Evolutionary conservation across 2,329 filamentous ascomycete genomes (phyloP).

Genomic region (Orbilia oligospora): DNA sequence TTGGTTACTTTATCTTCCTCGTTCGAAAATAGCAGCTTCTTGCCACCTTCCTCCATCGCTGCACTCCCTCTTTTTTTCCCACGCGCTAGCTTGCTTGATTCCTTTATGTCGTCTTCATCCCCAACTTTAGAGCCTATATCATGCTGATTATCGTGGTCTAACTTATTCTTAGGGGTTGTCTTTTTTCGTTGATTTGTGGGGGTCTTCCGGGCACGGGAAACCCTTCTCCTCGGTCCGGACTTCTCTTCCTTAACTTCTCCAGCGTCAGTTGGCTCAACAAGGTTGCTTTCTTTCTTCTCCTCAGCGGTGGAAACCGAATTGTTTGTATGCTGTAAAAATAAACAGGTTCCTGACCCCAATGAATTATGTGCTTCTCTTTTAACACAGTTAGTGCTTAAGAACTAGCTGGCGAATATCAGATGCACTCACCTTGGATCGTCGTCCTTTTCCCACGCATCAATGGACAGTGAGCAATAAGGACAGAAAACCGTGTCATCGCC

Average conservation of each 20-base stretch:
- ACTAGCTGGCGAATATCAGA: constrained; percentile 58
- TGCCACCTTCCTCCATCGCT: constrained; percentile 65
- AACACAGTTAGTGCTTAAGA: not conserved
- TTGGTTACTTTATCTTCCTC: constrained; percentile 4
- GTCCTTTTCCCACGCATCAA: constrained; percentile 94
- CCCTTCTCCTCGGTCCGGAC: constrained; percentile 67
- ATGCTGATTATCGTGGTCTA: constrained; percentile 64
- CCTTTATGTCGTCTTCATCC: constrained; percentile 1
- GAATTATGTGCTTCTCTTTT: constrained; percentile 40
- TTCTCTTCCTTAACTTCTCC: constrained; percentile 53
- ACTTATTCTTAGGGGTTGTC: constrained; percentile 60
- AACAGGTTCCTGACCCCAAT: constrained; percentile 39
- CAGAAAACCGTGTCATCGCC: constrained; percentile 84
- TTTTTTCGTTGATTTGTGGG: constrained; percentile 60
- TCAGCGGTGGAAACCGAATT: not conserved
- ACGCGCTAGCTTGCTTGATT: constrained; percentile 61
- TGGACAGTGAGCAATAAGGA: constrained; percentile 86
- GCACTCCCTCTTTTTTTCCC: constrained; percentile 76
- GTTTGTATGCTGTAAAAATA: constrained; percentile 28
- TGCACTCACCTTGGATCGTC: constrained; percentile 82
- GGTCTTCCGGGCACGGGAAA: constrained; percentile 65
- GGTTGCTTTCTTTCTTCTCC: not conserved
- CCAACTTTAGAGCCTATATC: constrained; percentile 60
- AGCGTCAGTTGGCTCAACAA: not conserved
- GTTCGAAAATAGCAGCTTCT: constrained; percentile 10